Evolutionary conservation across 176 grass and related monocot species (phyloP).

Genomic region (Oryza nivara): DNA sequence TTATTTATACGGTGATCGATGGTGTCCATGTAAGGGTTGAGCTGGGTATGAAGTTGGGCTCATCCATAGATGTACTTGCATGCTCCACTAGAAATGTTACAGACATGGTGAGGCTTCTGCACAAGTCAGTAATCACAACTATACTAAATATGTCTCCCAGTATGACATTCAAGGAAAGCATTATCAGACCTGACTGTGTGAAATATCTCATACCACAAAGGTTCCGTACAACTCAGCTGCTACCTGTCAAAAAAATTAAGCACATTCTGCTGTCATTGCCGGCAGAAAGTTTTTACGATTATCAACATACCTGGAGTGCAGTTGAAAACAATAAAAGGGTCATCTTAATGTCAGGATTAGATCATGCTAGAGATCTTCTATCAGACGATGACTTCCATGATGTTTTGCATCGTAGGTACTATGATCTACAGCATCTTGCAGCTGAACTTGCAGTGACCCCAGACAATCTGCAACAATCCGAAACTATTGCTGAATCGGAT

Average conservation of each 20-base stretch:
- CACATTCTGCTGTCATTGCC: constrained; percentile 77
- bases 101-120: constrained; percentile 77
- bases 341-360: constrained; percentile 60
- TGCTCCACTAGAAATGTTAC: constrained; percentile 82
- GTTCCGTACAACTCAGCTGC: constrained; percentile 59
- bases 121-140: constrained; percentile 66
- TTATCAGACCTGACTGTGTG: constrained; percentile 78
- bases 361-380: constrained; percentile 75
- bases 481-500: constrained; percentile 42
- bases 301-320: constrained; percentile 75
- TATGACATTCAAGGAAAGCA: constrained; percentile 73
- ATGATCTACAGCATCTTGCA: constrained; percentile 91
- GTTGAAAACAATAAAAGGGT: constrained; percentile 58
- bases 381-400: constrained; percentile 88
- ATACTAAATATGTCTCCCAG: constrained; percentile 63
- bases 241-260: constrained; percentile 78
- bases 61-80: constrained; percentile 79
- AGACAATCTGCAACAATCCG: constrained; percentile 47
- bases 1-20: constrained; percentile 73
- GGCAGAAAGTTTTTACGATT: constrained; percentile 82
- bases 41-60: constrained; percentile 52
- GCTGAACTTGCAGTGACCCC: constrained; percentile 56
- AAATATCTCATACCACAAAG: constrained; percentile 65
- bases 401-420: constrained; percentile 75
- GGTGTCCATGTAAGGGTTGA: constrained; percentile 76